Base-by-base conservation (phyloP, 441 rosid species). In the Jatropha podagrica region DNA sequence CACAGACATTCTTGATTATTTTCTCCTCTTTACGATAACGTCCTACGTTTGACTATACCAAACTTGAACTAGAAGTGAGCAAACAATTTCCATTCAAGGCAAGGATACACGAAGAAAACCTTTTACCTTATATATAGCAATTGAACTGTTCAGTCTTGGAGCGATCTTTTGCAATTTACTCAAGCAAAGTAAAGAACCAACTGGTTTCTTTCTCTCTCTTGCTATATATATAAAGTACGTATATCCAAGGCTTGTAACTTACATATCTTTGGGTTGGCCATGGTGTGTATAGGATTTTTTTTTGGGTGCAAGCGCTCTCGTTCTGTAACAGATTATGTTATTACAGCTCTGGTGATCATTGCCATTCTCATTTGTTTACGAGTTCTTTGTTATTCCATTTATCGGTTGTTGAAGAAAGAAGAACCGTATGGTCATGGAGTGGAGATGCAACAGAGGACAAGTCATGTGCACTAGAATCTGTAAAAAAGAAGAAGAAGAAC, bases 281-380 rank as follows among this genome's bases (percentile, higher is more conserved):
- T 88, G 89, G 84, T 83, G 59, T 85, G 91, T 37, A 74, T 77
- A 15, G 82, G 81, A 60, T 48, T 76, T 55, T 12, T 88, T 26
- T 78, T 82, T 58, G 73, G 82, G 48, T 86, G 89, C 80, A 77
- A 78, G 63, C 74, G 60, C 32, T 65, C 55, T 7, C 84, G 79
- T 49, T 75, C 85, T 0, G 26, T 58, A 56, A 66, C 68, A 52
- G 88, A 80, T 27, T 81, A 88, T 32, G 54, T 79, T 20, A 46
- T 86, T 52, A 81, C 81, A 41, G 84, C 76, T 72, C 42, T 81
- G 71, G 65, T 79, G 69, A 61, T 86, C 46, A 61, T 82, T 42
- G 81, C 89, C 72, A 79, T 83, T 41, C 60, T 85, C 61, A 56
- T 74, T 26, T 70, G 80, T 40, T 63, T 77, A 37, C 79, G 84